A percentile compares a stretch with the other conserved stretches of the same genome.
phyloP scores from a whole-genome alignment of 805 yeast genomes.

The Wickerhamomyces silvicola region DNA sequence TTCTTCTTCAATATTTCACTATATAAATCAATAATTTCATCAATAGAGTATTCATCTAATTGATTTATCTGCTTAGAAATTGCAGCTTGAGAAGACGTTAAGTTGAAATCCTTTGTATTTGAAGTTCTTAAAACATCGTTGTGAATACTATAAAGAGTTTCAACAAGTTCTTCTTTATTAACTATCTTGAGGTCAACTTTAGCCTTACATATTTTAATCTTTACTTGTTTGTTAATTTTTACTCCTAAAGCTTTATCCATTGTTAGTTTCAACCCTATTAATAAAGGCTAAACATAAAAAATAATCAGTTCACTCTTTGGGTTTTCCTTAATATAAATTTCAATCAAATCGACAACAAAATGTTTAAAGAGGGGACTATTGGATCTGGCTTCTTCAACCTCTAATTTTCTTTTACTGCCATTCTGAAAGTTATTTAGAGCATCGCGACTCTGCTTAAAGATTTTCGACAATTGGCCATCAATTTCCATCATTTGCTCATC shows the following conservation, averaged over 20 bases:
- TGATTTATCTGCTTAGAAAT: slow-evolving; percentile 50
- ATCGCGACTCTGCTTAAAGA: slow-evolving; percentile 76
- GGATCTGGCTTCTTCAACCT: slow-evolving; percentile 72
- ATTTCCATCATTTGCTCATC: slow-evolving; percentile 96
- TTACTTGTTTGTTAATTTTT: slow-evolving; percentile 68
- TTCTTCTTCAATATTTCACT: slow-evolving; percentile 41
- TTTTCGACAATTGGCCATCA: slow-evolving; percentile 75
- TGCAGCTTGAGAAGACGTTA: slow-evolving; percentile 55
- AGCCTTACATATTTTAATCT: slow-evolving; percentile 49
- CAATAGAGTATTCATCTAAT: slow-evolving; percentile 27
- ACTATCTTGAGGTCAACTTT: slow-evolving; percentile 23
- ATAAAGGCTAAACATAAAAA: slow-evolving; percentile 45
- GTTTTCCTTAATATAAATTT: slow-evolving; percentile 42
- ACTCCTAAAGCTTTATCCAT: slow-evolving; percentile 63
- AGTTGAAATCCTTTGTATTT: slow-evolving; percentile 29
- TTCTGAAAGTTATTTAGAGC: slow-evolving; percentile 48
- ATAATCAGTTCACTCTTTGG: slow-evolving; percentile 30
- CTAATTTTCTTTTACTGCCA: slow-evolving; percentile 65
- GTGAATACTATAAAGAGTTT: slow-evolving; percentile 36
- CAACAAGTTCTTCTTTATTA: slow-evolving; percentile 19
- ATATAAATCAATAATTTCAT: slow-evolving; percentile 50
- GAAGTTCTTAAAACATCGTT: slow-evolving; percentile 28
- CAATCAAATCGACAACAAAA: slow-evolving; percentile 72
- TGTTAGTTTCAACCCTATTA: slow-evolving; percentile 58
- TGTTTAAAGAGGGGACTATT: slow-evolving; percentile 74